A percentile compares a stretch with the other conserved stretches of the same genome.
phyloP scores from a whole-genome alignment of 306 rosid genomes.

The Cucumis hystrix region DNA sequence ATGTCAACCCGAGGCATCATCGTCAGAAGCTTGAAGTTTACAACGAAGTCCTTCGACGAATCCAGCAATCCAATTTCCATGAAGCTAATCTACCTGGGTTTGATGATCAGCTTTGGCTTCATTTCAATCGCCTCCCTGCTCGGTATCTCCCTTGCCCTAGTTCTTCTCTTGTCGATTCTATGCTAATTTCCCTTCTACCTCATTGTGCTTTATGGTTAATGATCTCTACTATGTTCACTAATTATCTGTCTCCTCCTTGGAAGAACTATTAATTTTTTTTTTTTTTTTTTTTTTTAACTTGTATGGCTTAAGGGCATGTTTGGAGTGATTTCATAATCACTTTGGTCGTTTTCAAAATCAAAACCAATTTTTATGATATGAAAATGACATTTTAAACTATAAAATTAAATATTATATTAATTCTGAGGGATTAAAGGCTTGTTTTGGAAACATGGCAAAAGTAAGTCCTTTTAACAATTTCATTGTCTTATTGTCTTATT shows the following conservation, averaged over 20 bases:
- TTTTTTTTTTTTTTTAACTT: background rate
- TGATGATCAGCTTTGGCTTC: slow-evolving; percentile 89
- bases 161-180: background rate
- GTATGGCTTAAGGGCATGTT: too few species aligned
- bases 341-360: too few species aligned
- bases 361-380: too few species aligned
- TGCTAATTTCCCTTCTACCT: background rate
- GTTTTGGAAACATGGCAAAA: too few species aligned
- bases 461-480: too few species aligned
- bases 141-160: slow-evolving; percentile 34
- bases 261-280: too few species aligned
- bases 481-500: too few species aligned
- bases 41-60: slow-evolving; percentile 78
- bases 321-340: too few species aligned
- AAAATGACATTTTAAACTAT: too few species aligned
- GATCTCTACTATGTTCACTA: background rate
- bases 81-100: slow-evolving; percentile 76
- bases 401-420: too few species aligned
- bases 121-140: slow-evolving; percentile 90
- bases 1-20: slow-evolving; percentile 40
- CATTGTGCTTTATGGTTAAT: background rate
- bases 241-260: background rate
- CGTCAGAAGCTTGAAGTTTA: slow-evolving; percentile 75
- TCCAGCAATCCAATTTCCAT: slow-evolving; percentile 49
- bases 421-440: too few species aligned